Evolutionary conservation across 2,329 filamentous ascomycete species (phyloP), one percentile per base, ranked within the genome.

Genomic region (Calonectria pseudoreteaudii): DNA sequence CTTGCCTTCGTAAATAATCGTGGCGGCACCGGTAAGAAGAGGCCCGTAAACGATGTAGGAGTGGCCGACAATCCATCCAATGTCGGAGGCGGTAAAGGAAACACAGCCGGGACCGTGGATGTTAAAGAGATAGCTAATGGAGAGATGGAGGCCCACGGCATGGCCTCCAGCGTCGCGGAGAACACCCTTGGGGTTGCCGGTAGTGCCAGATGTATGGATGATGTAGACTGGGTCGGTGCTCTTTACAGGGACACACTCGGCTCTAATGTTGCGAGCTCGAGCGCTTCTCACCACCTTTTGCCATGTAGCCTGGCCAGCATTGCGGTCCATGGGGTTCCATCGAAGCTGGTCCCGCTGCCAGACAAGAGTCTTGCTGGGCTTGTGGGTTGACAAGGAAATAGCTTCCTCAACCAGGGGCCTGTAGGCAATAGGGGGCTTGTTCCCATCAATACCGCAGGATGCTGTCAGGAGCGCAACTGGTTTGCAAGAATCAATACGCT

Each of bases 1-100:
- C 78, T 98, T 98, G n/a, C 96, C 96, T 85, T 98, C 96, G 83
- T 95, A 98, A 0, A 98, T 87, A 1, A 98, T 91, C 0, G 95
- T 98, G 1, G 95, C 93, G 2, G 96, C 95, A 7, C 96, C 96
- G 0, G 93, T 91, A 2, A 98, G 90, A 8, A 98, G 90, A 16
- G 96, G 96, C 5, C 92, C 96, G 81, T 98, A 98, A 16, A 98
- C 87, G 75, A 98, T 98, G 82, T 97, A 98, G 8, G 92, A 94
- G 82, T 95, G 84, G 20, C 84, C 84, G 13, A 86, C 84, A 8
- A 86, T 95, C 96, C 96, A 98, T 38, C 96, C 96, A 71, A 98
- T 96, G 81, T 98, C 96, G 18, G 93, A 95, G 1, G 94, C 93
- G 8, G 92, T 94, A 82, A 95, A 86, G 2, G 81, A 82, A 62